Evolutionary conservation across 192 early-diverging fungal genomes (phyloP).

Genomic region (Phycomyces blakesleeanus): DNA sequence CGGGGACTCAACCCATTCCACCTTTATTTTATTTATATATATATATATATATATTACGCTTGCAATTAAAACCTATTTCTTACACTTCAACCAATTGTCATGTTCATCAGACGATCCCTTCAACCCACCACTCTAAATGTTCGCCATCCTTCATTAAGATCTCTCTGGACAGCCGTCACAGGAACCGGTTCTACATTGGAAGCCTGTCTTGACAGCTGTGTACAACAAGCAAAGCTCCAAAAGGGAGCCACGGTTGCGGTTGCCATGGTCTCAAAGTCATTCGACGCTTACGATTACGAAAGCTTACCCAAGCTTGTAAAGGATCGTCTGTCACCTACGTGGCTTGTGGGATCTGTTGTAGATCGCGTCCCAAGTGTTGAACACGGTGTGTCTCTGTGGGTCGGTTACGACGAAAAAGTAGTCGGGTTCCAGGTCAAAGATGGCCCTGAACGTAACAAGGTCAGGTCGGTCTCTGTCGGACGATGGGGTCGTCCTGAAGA

Average conservation of each 20-base stretch:
- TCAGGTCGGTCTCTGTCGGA: constrained; percentile 31
- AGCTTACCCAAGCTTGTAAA: constrained; percentile 1
- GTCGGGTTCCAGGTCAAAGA: constrained; percentile 23
- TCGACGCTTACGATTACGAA: constrained; percentile 12
- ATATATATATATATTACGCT: too few species aligned
- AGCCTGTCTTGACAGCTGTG: constrained; percentile 8
- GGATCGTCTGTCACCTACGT: background rate
- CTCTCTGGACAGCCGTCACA: constrained; percentile 15
- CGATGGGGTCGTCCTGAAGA: constrained; percentile 34
- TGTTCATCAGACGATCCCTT: background rate
- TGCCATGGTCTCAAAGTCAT: constrained; percentile 28
- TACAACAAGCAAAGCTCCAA: background rate
- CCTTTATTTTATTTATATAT: too few species aligned
- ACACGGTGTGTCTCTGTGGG: constrained; percentile 27
- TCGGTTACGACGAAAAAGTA: constrained; percentile 24
- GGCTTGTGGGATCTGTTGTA: constrained; percentile 25
- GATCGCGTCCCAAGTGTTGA: constrained; percentile 27
- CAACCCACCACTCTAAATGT: background rate
- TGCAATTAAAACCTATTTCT: too few species aligned
- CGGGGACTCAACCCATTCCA: too few species aligned
- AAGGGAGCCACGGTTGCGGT: background rate
- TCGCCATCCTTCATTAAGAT: background rate
- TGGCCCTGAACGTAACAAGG: constrained; percentile 11
- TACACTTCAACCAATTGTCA: background rate
- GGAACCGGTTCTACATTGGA: constrained; percentile 5